Evolutionary conservation across 1,284 basidiomycete genomes (phyloP), one percentile per base, ranked within the genome.

Genomic region (Pseudozyma pruni): DNA sequence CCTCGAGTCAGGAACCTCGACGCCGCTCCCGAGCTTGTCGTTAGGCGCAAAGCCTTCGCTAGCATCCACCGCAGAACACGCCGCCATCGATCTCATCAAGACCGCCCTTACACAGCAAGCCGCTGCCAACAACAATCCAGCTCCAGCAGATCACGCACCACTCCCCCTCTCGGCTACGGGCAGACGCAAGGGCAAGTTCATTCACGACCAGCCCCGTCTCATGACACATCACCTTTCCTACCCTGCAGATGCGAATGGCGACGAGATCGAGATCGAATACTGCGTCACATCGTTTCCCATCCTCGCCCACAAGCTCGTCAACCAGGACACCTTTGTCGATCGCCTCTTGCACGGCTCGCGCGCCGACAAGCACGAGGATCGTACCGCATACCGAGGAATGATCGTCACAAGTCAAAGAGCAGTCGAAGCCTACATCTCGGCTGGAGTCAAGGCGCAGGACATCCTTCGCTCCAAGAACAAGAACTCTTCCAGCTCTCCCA

Each of bases 211-310:
- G 43, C 48, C 53, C 2, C 73, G 68, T 19, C 71, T 81, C 43
- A 80, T 79, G 62, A 81, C 79, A n/a, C 77, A 79, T 43, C 79
- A 81, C 45, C 51, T 76, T 37, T 56, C 67, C 39, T 60, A 58
- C 35, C 68, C 66, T 3, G 23, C 42, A 17, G 66, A 66, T 20
- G 25, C 59, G 8, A 41, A 33, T 19, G 62, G 60, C 23, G 51
- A 76, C 32, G 58, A 66, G 19, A 35, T 62, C 37, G 59, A 69
- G 45, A 42, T 67, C 35, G 79, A 81, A 50, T 79, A 63, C 31
- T 76, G 75, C 50, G 72, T 79, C 37, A 67, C 70, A 11, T 76
- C 70, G 19, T 63, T 78, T 33, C 76, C 75, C 7, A 72, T 81
- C 37, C 62, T 81, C 6, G 43, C 64, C 1, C 75, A 78, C 46